Conservation (phyloP, 139 green algal genomes). For the Monoraphidium neglectum region DNA sequence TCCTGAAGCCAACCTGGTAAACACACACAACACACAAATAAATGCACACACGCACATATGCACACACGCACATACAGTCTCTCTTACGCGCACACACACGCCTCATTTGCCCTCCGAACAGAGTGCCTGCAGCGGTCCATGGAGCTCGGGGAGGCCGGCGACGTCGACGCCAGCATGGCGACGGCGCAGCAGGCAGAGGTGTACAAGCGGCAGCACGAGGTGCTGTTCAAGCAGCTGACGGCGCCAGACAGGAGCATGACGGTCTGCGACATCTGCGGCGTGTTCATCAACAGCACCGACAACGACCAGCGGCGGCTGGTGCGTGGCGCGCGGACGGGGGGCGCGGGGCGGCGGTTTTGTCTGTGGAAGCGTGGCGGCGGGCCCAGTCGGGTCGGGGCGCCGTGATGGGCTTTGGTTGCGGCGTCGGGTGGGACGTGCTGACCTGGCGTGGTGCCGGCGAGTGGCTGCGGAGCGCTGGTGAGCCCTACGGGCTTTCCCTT, state of each 20-base stretch:
- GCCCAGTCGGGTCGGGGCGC: too few relatives aligned
- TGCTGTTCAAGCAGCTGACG: slow-evolving; percentile 58
- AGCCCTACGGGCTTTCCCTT: too few relatives aligned
- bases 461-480: too few relatives aligned
- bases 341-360: too few relatives aligned
- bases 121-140: slow-evolving; percentile 59
- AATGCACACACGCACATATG: too few relatives aligned
- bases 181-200: slow-evolving; percentile 63
- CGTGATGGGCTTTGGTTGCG: too few relatives aligned
- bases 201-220: slow-evolving; percentile 65
- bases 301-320: slow-evolving; percentile 72
- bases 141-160: slow-evolving; percentile 70
- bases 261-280: slow-evolving; percentile 86
- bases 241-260: slow-evolving; percentile 71
- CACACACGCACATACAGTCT: slow-evolving; percentile 20
- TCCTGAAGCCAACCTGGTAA: too few relatives aligned
- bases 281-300: slow-evolving; percentile 89
- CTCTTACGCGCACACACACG: slow-evolving; percentile 1
- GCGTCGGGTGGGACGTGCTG: too few relatives aligned
- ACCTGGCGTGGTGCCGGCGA: too few relatives aligned
- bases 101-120: slow-evolving; percentile 15
- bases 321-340: too few relatives aligned
- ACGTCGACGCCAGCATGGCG: slow-evolving; percentile 78
- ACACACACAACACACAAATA: too few relatives aligned
- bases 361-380: too few relatives aligned